Base-by-base conservation (phyloP, 306 rosid genomes). In the Dryas alaskensis region DNA sequence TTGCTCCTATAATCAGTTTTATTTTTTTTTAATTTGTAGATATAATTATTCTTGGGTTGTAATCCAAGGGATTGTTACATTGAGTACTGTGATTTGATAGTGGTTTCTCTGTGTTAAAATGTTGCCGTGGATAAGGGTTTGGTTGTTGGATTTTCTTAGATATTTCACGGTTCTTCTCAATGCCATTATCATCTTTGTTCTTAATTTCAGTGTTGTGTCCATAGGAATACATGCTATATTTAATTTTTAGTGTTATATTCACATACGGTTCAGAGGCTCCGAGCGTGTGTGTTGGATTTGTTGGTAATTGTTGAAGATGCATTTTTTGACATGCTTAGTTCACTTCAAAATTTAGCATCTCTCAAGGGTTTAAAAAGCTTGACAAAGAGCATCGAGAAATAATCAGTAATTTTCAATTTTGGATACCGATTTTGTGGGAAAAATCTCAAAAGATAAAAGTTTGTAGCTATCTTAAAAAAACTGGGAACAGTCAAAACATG, bases 181-280 rank as follows among this genome's bases (percentile, higher is more conserved):
- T 58, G 67, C 27, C 62, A 51, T 69, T 50, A 12, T n/a, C n/a
- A 16, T 72, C 5, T 44, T 58, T 44, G 27, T 43, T 71, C 50
- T 11, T 11, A 42, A 13, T 57, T 71, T 25, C 65, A 3, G 7
- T 55, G 40, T 43, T 57, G 25, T 44, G 6, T 44, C 37, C 1
- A 6, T 31, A 7, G 10, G 57, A 12, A 12, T 17, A 10, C 19
- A n/a, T 57, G 50, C 4, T 53, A 1, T 19, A 19, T 53, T 8
- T 17, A 17, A 44, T 16, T 43, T 25, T 2, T 58, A 5, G 14
- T 55, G 46, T 25, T 13, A 13, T 2, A 17, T 10, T 43, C 43
- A 19, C 43, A 19, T 2, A 11, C 14, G 75, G 25, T 16, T 44
- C 7, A 9, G 75, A 70, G 53, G 25, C 27, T 44, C 7, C 9